Conservation (phyloP, 1,284 basidiomycete species). For the Malassezia slooffiae region DNA sequence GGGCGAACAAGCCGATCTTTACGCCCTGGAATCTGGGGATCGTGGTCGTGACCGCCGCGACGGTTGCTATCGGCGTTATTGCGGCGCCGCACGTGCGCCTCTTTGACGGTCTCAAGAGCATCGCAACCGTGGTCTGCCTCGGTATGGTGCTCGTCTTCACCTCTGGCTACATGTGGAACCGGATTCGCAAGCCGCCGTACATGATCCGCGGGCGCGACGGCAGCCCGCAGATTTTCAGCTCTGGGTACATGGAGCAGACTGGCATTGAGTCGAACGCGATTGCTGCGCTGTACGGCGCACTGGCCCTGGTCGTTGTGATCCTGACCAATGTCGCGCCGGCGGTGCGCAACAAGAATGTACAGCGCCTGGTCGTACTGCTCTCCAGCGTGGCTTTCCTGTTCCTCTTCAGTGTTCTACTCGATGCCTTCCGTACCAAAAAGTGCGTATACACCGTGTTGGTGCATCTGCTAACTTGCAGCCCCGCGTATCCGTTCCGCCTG, state of each 20-base stretch:
- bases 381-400: neutral
- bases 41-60: slow-evolving; percentile 9
- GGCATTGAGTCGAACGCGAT: slow-evolving; percentile 87
- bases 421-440: slow-evolving; percentile 7
- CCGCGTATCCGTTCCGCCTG: slow-evolving; percentile 13
- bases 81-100: slow-evolving; percentile 13
- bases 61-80: slow-evolving; percentile 4
- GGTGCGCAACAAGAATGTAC: neutral
- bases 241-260: slow-evolving; percentile 80
- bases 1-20: slow-evolving; percentile 13
- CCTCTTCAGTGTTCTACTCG: slow-evolving; percentile 5
- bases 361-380: slow-evolving; percentile 6
- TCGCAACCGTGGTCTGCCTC: slow-evolving; percentile 26
- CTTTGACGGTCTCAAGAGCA: slow-evolving; percentile 15
- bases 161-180: slow-evolving; percentile 76
- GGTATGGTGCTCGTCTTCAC: slow-evolving; percentile 40
- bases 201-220: slow-evolving; percentile 51
- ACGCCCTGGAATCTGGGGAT: slow-evolving; percentile 5
- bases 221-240: slow-evolving; percentile 63
- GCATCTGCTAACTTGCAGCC: neutral
- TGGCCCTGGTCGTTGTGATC: neutral
- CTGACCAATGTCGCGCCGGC: slow-evolving; percentile 4
- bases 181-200: slow-evolving; percentile 73
- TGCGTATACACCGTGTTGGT: neutral
- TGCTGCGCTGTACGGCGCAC: slow-evolving; percentile 55